These are phyloP conservation scores for Boletus coccyginus DNA, from an alignment of 768 basidiomycete genomes.

Conservation along the genomic window DNA sequence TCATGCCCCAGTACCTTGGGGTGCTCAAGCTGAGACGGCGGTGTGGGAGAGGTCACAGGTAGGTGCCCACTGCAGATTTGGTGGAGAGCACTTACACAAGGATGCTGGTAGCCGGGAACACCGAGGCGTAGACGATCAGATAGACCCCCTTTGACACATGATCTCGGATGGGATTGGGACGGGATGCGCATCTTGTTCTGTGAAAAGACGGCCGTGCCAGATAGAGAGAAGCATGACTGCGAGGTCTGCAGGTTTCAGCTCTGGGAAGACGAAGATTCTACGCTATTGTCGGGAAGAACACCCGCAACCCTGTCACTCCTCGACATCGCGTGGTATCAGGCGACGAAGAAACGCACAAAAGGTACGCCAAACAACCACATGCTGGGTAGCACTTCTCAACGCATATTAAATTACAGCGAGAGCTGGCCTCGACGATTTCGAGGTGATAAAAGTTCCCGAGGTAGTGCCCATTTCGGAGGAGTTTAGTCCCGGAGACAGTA, in stretches of 20 bases:
- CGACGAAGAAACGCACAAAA: conserved; percentile 3
- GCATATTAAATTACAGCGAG: conserved; percentile 4
- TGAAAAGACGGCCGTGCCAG: neutral
- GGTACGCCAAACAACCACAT: conserved; percentile 6
- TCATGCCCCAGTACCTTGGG: conserved; percentile 10
- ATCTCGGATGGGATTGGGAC: conserved; percentile 27
- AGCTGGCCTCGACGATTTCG: conserved; percentile 18
- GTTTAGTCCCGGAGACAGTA: neutral
- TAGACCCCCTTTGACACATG: conserved; percentile 12
- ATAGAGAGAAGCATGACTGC: neutral
- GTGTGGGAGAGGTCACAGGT: too few species aligned
- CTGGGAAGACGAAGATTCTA: neutral
- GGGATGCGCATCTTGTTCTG: conserved; percentile 9
- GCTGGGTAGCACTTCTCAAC: neutral
- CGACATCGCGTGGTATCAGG: conserved; percentile 5
- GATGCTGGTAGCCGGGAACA: conserved; percentile 7
- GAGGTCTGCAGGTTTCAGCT: neutral
- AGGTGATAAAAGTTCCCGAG: conserved; percentile 20
- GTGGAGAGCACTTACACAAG: neutral
- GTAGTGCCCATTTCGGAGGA: conserved; percentile 16
- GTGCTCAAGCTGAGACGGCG: too few species aligned
- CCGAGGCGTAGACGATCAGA: conserved; percentile 11
- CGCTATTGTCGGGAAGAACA: neutral
- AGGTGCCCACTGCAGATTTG: neutral
- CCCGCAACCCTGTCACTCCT: conserved; percentile 4